Evolutionary conservation across 345 rosid species (phyloP).

Genomic region (Clausena lansium): DNA sequence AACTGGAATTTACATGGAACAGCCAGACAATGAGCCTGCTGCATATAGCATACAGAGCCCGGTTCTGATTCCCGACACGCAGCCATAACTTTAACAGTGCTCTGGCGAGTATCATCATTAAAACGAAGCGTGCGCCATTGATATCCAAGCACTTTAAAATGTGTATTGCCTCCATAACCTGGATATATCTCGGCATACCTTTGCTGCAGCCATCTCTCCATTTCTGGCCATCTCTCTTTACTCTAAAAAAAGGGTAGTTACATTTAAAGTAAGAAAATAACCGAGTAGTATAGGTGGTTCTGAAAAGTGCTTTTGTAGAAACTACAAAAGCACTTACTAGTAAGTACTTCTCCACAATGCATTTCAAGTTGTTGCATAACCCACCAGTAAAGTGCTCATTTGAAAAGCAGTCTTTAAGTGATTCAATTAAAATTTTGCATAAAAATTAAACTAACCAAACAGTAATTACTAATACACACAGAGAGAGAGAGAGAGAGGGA

Average conservation of each 20-base stretch:
- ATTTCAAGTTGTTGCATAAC: background rate
- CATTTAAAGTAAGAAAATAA: background rate
- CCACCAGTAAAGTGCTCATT: background rate
- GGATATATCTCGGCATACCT: constrained; percentile 50
- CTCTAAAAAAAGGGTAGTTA: constrained; percentile 29
- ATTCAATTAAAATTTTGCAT: background rate
- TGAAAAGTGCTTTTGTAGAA: background rate
- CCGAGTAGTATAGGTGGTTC: background rate
- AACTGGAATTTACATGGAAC: constrained; percentile 60
- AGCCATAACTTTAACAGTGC: constrained; percentile 88
- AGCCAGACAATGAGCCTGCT: constrained; percentile 82
- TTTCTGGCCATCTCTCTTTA: constrained; percentile 54
- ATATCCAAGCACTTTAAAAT: constrained; percentile 69
- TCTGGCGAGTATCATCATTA: constrained; percentile 77
- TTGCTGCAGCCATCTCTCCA: constrained; percentile 75
- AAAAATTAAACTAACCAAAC: background rate
- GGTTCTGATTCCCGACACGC: constrained; percentile 52
- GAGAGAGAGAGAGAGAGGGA: constrained; percentile 15
- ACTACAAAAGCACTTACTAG: no score
- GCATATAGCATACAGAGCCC: constrained; percentile 56
- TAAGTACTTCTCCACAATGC: background rate
- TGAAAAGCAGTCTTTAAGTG: background rate
- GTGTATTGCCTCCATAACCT: constrained; percentile 21
- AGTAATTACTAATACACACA: background rate
- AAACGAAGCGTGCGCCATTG: constrained; percentile 89